These are phyloP conservation scores for Hericium rajendrae DNA, from an alignment of 768 basidiomycete species.

Conservation along the genomic window DNA sequence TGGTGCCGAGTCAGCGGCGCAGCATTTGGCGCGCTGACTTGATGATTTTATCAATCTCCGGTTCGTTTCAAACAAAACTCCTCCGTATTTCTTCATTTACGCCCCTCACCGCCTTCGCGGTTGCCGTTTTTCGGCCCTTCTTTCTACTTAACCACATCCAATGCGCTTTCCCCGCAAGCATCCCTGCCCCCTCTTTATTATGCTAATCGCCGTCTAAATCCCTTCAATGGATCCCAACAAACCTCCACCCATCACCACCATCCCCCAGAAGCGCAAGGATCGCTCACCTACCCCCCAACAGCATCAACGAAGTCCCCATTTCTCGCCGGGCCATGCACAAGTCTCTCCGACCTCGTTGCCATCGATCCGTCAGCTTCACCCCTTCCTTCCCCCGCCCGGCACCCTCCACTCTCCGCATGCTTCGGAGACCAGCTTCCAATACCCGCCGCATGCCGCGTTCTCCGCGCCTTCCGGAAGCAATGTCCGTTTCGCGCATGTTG, in stretches of 20 bases:
- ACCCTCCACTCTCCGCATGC: not conserved
- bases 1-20: not conserved
- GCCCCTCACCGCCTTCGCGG: not conserved
- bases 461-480: not conserved
- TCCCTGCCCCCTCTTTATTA: not conserved
- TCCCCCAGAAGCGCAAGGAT: slow-evolving; percentile 13
- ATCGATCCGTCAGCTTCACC: slow-evolving; percentile 13
- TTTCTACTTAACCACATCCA: not conserved
- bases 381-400: slow-evolving; percentile 11
- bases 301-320: slow-evolving; percentile 1
- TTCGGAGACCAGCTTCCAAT: not conserved
- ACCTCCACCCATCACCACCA: slow-evolving; percentile 8
- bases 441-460: not conserved
- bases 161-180: not conserved
- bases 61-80: not conserved
- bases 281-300: slow-evolving; percentile 11
- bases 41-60: slow-evolving; percentile 2
- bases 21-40: not conserved
- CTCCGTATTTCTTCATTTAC: not conserved
- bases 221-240: slow-evolving; percentile 10
- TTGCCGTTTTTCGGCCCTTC: not conserved
- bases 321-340: slow-evolving; percentile 3
- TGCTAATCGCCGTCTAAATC: not conserved
- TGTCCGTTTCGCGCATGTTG: not conserved
- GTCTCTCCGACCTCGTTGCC: slow-evolving; percentile 13